Conservation (phyloP, 1,284 basidiomycete genomes). For the Phylloboletellus chloephorus region DNA sequence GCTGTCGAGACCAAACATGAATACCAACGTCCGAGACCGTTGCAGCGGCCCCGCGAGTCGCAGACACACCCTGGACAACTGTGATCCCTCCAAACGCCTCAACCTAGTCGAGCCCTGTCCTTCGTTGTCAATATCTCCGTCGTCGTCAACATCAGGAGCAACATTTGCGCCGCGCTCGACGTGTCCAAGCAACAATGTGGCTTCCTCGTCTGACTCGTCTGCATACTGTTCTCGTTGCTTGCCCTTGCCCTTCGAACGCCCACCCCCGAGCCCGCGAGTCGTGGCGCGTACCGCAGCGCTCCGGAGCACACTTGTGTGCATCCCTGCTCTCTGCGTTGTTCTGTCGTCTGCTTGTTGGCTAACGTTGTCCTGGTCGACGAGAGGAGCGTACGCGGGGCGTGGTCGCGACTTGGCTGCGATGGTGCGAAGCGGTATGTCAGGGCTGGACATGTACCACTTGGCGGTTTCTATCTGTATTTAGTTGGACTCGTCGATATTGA, state of each 20-base stretch:
- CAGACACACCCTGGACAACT: slow-evolving; percentile 21
- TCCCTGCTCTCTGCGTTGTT: slow-evolving; percentile 20
- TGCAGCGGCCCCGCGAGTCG: background rate
- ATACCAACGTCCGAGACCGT: background rate
- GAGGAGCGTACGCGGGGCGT: slow-evolving; percentile 44
- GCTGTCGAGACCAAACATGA: slow-evolving; percentile 20
- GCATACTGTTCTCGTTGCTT: slow-evolving; percentile 48
- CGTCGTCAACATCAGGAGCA: slow-evolving; percentile 24
- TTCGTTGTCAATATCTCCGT: slow-evolving; percentile 21
- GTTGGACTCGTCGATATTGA: too few relatives aligned
- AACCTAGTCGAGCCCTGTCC: slow-evolving; percentile 26
- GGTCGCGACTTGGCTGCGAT: slow-evolving; percentile 46
- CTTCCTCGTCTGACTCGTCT: slow-evolving; percentile 58
- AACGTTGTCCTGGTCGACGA: slow-evolving; percentile 35
- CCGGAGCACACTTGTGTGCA: slow-evolving; percentile 32
- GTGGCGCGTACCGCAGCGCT: slow-evolving; percentile 35
- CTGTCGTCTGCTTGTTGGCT: slow-evolving; percentile 22
- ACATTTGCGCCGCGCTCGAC: slow-evolving; percentile 23
- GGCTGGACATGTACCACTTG: slow-evolving; percentile 30
- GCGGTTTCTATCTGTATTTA: background rate
- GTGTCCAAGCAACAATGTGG: slow-evolving; percentile 43
- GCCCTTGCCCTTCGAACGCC: slow-evolving; percentile 34
- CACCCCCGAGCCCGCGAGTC: slow-evolving; percentile 17
- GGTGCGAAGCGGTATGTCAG: slow-evolving; percentile 65
- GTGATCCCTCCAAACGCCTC: slow-evolving; percentile 25